Evolutionary conservation across 129 eudicot genomes (phyloP), one percentile per base, ranked within the genome.

Genomic region (Flaveria trinervia): DNA sequence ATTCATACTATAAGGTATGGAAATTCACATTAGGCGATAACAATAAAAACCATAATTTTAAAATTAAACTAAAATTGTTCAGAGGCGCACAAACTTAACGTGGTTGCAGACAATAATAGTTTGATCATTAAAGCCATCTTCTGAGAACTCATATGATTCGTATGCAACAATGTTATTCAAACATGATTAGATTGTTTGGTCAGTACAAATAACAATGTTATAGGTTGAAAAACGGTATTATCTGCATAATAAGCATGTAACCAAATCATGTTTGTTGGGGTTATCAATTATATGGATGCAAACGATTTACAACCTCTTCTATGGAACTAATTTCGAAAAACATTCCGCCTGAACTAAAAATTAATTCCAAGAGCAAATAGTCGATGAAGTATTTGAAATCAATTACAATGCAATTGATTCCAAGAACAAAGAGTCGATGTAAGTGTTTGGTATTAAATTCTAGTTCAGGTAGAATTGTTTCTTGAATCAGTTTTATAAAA

Each of bases 171-270:
- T 36, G 59, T 48, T 45, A 69, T 68, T 43, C 43, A 49, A 64
- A 77, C 56, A 49, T 57, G 44, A 25, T n/a, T 36, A 48, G 25
- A 50, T 28, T 20, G 66, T 60, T 55, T 59, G n/a, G 61, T 56
- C 23, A 26, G 56, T 7, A 18, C 44, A 23, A 17, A 69, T 54
- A 0, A 69, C 22, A 70, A 18, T 96, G 67, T 28, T 16, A 62
- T 44, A 25, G 13, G 17, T 3, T n/a, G 44, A 64, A 65, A n/a
- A 74, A 64, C 64, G 3, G 30, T 67, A 20, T 69, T 84, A 93
- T 97, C 96, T 87, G 97, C 97, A 90, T 28, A 93, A 54, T 0
- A 73, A 70, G 56, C 97, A 93, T 71, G 98, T 86, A 70, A 89
- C 73, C 45, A 15, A 12, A 14, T 30, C 45, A 64, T 73, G 52